phyloP scores from a whole-genome alignment of 2,329 filamentous ascomycete species.

The Chaetomium sp. region DNA sequence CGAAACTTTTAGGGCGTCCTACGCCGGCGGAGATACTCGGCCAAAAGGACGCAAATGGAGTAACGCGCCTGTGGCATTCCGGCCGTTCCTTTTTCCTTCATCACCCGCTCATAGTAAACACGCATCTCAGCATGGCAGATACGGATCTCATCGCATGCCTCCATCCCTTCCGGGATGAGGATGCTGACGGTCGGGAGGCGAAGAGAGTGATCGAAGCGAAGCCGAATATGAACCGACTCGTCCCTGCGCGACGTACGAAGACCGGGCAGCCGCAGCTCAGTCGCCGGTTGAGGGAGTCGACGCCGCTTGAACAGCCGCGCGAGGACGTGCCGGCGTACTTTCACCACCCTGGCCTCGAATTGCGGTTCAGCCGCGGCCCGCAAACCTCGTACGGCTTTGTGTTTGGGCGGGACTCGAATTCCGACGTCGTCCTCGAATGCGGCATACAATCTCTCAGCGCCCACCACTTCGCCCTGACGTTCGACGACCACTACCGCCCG shows the following conservation, averaged over 20 bases:
- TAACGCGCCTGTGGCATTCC: background rate
- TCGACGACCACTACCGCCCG: conserved; percentile 3
- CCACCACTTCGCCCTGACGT: conserved; percentile 1
- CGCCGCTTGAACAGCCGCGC: background rate
- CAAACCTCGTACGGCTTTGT: background rate
- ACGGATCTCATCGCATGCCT: conserved; percentile 2
- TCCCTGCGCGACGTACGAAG: background rate
- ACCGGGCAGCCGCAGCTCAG: background rate
- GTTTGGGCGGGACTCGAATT: background rate
- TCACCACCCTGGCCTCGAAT: background rate
- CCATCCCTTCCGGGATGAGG: background rate
- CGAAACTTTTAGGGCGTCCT: background rate
- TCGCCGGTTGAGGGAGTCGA: background rate
- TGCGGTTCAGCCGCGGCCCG: background rate
- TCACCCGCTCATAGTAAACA: background rate
- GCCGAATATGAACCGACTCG: background rate
- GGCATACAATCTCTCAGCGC: background rate
- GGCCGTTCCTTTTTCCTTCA: background rate
- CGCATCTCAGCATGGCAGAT: background rate
- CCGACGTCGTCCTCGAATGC: background rate
- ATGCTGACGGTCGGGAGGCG: background rate
- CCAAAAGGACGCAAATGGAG: background rate
- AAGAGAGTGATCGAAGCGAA: background rate
- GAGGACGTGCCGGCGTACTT: background rate
- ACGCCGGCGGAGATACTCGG: background rate